These are phyloP conservation scores for Hsuehochloa calcarea DNA, from an alignment of 176 grass and related monocot species.

Conservation along the genomic window DNA sequence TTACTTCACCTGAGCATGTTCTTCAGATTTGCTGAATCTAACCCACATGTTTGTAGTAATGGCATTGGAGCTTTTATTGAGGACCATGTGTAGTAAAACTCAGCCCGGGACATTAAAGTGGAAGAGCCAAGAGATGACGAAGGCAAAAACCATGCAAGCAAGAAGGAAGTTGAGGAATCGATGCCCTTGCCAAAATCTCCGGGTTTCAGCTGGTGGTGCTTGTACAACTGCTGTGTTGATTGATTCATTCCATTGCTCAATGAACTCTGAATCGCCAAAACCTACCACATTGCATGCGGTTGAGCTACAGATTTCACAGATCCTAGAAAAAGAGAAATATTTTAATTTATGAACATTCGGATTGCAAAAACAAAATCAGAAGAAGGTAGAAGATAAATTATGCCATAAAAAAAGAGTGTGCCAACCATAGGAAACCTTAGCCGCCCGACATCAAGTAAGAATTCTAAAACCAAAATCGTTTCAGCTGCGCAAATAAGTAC, in stretches of 20 bases:
- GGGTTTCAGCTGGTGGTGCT: slow-evolving; percentile 41
- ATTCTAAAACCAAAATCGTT: neutral
- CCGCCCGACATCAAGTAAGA: neutral
- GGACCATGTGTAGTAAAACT: neutral
- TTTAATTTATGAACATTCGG: slow-evolving; percentile 9
- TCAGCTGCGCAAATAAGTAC: neutral
- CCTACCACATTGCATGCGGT: slow-evolving; percentile 66
- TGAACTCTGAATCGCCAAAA: slow-evolving; percentile 49
- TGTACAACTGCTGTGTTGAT: slow-evolving; percentile 26
- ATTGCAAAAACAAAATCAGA: neutral
- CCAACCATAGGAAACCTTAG: neutral
- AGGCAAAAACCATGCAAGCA: slow-evolving; percentile 94
- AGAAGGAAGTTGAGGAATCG: slow-evolving; percentile 94
- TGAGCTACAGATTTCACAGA: slow-evolving; percentile 88
- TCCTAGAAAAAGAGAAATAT: slow-evolving; percentile 38
- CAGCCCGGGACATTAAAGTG: slow-evolving; percentile 90
- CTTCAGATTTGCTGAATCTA: slow-evolving; percentile 39
- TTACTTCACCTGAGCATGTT: slow-evolving; percentile 30
- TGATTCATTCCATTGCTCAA: slow-evolving; percentile 67
- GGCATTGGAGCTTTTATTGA: slow-evolving; percentile 45
- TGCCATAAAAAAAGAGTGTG: neutral
- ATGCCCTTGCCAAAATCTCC: slow-evolving; percentile 90
- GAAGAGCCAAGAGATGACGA: slow-evolving; percentile 95
- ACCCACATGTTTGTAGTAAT: slow-evolving; percentile 29
- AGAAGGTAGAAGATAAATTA: neutral